Conservation (phyloP, 352 stramenopile genomes). For the Hyaloperonospora brassicae region DNA sequence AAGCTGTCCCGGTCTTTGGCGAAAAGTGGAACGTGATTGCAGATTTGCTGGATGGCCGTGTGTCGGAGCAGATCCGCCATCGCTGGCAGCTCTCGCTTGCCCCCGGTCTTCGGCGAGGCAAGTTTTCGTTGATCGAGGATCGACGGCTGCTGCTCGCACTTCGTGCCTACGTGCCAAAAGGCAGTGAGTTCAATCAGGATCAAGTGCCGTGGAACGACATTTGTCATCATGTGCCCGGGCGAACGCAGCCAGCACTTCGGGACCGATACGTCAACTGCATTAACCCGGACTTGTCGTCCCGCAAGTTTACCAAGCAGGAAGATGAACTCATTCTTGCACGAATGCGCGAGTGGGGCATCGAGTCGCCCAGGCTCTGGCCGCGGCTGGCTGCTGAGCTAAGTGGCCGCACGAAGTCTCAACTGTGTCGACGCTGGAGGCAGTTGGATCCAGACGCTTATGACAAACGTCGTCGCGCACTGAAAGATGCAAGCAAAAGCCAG, state of each 20-base stretch:
- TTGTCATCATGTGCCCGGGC: conserved; percentile 48
- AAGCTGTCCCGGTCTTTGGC: conserved; percentile 58
- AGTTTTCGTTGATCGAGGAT: conserved; percentile 69
- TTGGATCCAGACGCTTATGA: conserved; percentile 35
- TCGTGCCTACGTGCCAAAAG: conserved; percentile 39
- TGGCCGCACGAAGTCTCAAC: conserved; percentile 45
- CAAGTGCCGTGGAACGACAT: conserved; percentile 54
- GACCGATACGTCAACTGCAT: conserved; percentile 65
- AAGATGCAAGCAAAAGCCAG: conserved; percentile 17
- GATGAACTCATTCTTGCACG: conserved; percentile 33
- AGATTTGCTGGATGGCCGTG: conserved; percentile 60
- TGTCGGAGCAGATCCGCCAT: conserved; percentile 69
- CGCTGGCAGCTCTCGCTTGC: conserved; percentile 64
- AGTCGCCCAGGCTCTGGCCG: conserved; percentile 33
- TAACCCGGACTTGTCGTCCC: conserved; percentile 57
- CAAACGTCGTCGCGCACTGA: conserved; percentile 20
- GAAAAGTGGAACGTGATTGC: conserved; percentile 76
- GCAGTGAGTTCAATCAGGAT: conserved; percentile 39
- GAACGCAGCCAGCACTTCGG: conserved; percentile 42
- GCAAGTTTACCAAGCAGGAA: conserved; percentile 45
- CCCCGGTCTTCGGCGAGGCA: conserved; percentile 53
- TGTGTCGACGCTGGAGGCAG: conserved; percentile 33
- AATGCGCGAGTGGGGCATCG: conserved; percentile 34
- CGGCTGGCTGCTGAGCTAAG: conserved; percentile 36
- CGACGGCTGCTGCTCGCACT: conserved; percentile 53